Base-by-base conservation (phyloP, 805 yeast genomes). In the Saccharomycopsis vini region DNA sequence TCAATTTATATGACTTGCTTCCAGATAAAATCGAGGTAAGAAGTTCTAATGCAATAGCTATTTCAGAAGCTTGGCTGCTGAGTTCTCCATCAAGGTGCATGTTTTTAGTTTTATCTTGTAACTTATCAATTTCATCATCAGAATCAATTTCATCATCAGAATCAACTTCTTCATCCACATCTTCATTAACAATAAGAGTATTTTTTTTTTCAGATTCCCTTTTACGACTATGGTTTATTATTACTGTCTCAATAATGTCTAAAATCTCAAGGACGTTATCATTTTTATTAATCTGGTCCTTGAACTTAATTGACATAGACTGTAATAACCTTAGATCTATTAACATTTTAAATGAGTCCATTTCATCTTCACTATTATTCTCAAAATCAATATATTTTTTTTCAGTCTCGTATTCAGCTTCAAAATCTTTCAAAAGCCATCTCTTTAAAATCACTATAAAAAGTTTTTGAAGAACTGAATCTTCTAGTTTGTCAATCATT, bases 251-350 rank as follows among this genome's bases (percentile, higher is more conserved):
- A 3, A 77, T 62, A 15, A 77, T 63, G 5, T 62, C 67, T 15
- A 86, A 60, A 36, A 82, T 67, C 38, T 79, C 83, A 2, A 34
- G 16, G 19, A 47, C 26, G 26, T 61, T 60, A 0, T 88, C 79
- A 2, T 60, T 61, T 12, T 58, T 62, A 18, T 63, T 46, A 21
- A 68, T 44, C 18, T 67, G 68, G 6, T 77, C 75, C 47, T 75
- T 81, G 54, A 81, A 78, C 13, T 67, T 65, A 3, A 71, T 70
- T 20, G 79, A 75, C 28, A 85, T 61, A 26, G 63, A 60, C 55
- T 87, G 92, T 40, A 89, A 59, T 9, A 86, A 55, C 47, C 80
- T 73, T 46, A 86, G 62, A 54, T 82, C 81, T 5, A 77, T 62
- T 30, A 84, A 62, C 43, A 73, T 66, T 5, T 69, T 52, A 42